A percentile compares a stretch with the other conserved stretches of the same genome.
phyloP scores from a whole-genome alignment of 495 filamentous ascomycete genomes.

The Durotheca rogersii region DNA sequence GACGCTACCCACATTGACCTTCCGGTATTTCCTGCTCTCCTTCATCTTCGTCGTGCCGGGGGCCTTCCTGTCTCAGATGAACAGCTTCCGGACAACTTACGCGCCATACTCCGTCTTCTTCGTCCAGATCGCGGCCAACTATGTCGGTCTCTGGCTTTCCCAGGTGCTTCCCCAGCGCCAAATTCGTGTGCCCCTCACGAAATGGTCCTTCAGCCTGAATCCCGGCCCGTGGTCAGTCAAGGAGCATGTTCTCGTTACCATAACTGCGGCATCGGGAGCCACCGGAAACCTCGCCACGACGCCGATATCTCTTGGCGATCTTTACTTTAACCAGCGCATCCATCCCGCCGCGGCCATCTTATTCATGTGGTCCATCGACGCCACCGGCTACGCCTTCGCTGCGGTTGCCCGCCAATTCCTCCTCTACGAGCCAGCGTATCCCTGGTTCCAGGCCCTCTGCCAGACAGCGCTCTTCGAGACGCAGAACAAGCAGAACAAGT shows the following conservation, averaged over 20 bases:
- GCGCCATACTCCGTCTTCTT: conserved; percentile 61
- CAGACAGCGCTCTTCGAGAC: conserved; percentile 58
- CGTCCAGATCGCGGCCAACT: conserved; percentile 57
- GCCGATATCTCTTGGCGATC: conserved; percentile 53
- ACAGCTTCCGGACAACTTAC: conserved; percentile 53
- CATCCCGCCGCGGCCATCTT: conserved; percentile 54
- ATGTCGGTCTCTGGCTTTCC: conserved; percentile 56
- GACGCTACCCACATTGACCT: conserved; percentile 53
- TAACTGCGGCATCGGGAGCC: conserved; percentile 57
- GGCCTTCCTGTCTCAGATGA: conserved; percentile 56
- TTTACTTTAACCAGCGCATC: conserved; percentile 53
- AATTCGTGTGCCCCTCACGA: conserved; percentile 50
- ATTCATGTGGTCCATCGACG: conserved; percentile 60
- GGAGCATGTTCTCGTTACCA: conserved; percentile 58
- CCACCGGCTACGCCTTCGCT: conserved; percentile 57
- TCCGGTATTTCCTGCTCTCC: conserved; percentile 57
- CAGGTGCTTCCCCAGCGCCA: conserved; percentile 48
- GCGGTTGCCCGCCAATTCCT: conserved; percentile 54
- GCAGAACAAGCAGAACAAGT: conserved; percentile 52
- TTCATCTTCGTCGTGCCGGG: conserved; percentile 55
- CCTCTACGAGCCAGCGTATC: conserved; percentile 56
- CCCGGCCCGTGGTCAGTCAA: conserved; percentile 59
- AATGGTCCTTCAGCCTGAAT: conserved; percentile 53
- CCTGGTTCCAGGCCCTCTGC: conserved; percentile 54
- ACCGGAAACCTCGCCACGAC: conserved; percentile 53